Percentiles rank a stretch among this genome's conserved stretches.
phyloP scores from a whole-genome alignment of 257 asterid species.

The Solanum ossicruentum region DNA sequence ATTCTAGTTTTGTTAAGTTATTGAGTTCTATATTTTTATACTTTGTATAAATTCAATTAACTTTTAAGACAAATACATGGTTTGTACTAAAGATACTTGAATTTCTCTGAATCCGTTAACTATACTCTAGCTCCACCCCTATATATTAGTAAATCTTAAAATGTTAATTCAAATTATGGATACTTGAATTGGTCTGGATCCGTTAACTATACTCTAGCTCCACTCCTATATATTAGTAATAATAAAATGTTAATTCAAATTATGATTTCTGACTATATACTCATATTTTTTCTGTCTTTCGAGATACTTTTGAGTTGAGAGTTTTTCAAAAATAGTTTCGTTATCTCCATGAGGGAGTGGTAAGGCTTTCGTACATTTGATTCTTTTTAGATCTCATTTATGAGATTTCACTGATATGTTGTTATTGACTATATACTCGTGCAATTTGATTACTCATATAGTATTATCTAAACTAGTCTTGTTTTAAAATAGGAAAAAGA shows the following conservation, averaged over 20 bases:
- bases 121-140: too few relatives aligned
- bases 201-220: too few relatives aligned
- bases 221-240: neutral
- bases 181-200: neutral
- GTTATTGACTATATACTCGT: neutral
- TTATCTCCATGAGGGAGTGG: too few relatives aligned
- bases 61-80: neutral
- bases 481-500: too few relatives aligned
- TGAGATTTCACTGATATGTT: too few relatives aligned
- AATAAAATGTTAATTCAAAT: neutral
- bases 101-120: too few relatives aligned
- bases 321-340: too few relatives aligned
- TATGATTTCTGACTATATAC: too few relatives aligned
- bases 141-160: neutral
- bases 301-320: too few relatives aligned
- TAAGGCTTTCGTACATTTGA: too few relatives aligned
- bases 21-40: neutral
- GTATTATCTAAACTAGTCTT: neutral
- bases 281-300: too few relatives aligned
- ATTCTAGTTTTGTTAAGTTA: neutral
- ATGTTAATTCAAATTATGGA: neutral
- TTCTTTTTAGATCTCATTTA: accelerated
- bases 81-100: neutral
- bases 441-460: neutral
- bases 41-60: neutral